Evolutionary conservation across 805 yeast genomes (phyloP).

Genomic region (Wickerhamomyces alni): DNA sequence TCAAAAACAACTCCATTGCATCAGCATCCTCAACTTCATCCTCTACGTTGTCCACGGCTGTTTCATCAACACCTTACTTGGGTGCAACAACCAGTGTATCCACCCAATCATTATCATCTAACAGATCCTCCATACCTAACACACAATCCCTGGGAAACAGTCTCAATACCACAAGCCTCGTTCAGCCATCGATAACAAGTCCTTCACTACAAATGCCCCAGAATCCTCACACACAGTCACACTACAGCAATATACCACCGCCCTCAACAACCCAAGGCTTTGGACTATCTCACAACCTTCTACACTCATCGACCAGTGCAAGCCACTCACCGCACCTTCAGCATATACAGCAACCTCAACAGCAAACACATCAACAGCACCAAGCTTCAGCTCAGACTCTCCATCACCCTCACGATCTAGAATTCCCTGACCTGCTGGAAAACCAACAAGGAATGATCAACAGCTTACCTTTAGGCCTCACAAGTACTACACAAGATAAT

Average conservation of each 20-base stretch:
- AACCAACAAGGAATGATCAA: neutral
- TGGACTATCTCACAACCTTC: neutral
- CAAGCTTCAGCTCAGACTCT: neutral
- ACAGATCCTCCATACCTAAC: neutral
- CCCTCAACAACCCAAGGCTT: no score
- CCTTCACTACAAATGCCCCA: neutral
- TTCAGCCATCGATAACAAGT: no score
- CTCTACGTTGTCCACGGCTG: neutral
- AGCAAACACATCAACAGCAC: constrained; percentile 3
- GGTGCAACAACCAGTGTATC: constrained; percentile 1
- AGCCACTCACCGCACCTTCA: no score
- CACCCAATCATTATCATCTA: neutral
- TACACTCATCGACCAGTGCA: no score
- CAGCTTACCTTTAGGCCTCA: constrained; percentile 4
- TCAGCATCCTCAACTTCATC: constrained; percentile 2
- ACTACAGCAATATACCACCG: no score
- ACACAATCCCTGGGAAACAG: no score
- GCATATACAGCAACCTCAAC: constrained; percentile 4
- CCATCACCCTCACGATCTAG: neutral
- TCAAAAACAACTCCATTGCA: constrained; percentile 2
- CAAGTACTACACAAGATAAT: constrained; percentile 1
- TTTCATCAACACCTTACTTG: constrained; percentile 3
- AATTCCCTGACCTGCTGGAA: neutral
- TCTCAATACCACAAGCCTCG: no score
- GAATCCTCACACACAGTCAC: neutral